phyloP scores from a whole-genome alignment of 2,329 filamentous ascomycete genomes.

The Amauroascus niger region DNA sequence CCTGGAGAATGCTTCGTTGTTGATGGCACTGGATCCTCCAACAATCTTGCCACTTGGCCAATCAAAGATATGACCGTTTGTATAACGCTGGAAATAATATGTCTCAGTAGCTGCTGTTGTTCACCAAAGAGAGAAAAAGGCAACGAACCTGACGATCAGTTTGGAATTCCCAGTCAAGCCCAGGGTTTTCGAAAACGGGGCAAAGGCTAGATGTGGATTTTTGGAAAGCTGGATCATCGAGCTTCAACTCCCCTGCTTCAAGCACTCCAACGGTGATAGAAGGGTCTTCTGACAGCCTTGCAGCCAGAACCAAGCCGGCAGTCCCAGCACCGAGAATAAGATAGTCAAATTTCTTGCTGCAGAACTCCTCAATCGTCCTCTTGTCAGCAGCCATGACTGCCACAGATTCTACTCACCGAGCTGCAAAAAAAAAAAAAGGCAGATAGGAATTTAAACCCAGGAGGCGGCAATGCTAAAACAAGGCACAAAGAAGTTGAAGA shows the following conservation, averaged over 20 bases:
- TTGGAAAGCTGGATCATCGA: neutral
- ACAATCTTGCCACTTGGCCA: conserved; percentile 24
- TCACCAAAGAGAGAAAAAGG: neutral
- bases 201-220: neutral
- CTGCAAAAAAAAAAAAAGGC: neutral
- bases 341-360: conserved; percentile 12
- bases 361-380: conserved; percentile 1
- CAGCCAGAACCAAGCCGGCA: conserved; percentile 24
- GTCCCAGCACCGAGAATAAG: conserved; percentile 24
- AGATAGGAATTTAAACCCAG: neutral
- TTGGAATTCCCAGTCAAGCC: conserved; percentile 26
- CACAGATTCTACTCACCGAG: neutral
- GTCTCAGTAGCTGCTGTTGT: neutral
- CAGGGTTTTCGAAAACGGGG: neutral
- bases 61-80: neutral
- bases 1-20: conserved; percentile 24
- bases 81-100: neutral
- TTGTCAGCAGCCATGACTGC: neutral
- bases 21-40: conserved; percentile 27
- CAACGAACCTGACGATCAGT: conserved; percentile 19
- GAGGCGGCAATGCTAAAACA: neutral
- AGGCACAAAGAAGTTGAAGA: neutral
- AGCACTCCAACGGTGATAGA: conserved; percentile 37
- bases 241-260: conserved; percentile 32
- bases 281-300: conserved; percentile 35